Evolutionary conservation across 129 eudicot genomes (phyloP).

Genomic region (Solidago caesia): DNA sequence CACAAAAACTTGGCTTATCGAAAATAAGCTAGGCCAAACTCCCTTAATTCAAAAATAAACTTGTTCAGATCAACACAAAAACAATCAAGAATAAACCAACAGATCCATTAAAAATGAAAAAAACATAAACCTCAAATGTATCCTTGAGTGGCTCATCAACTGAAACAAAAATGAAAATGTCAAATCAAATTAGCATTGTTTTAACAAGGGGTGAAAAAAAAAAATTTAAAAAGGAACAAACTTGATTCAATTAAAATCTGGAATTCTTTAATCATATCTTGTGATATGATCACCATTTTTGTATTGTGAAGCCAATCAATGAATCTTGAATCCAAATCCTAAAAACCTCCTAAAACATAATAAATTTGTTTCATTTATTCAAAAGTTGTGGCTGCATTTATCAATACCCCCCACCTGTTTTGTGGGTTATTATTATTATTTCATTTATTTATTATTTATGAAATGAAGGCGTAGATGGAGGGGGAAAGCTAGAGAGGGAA

Average conservation of each 20-base stretch:
- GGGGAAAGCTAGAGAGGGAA: conserved; percentile 14
- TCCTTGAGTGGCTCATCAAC: conserved; percentile 79
- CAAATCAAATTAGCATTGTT: conserved; percentile 1
- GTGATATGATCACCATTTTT: conserved; percentile 60
- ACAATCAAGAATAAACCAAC: neutral
- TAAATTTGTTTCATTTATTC: neutral
- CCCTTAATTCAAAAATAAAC: neutral
- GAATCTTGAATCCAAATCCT: conserved; percentile 23
- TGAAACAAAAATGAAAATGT: conserved; percentile 38
- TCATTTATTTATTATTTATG: neutral
- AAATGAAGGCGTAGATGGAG: conserved; percentile 27
- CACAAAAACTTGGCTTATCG: too few relatives aligned
- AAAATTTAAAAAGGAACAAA: conserved; percentile 27
- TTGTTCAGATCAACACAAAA: conserved; percentile 20
- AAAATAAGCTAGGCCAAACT: too few relatives aligned
- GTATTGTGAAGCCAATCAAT: conserved; percentile 2
- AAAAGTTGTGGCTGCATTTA: conserved; percentile 10
- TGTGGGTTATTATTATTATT: neutral
- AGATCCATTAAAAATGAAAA: conserved; percentile 27
- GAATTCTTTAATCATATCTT: conserved; percentile 59
- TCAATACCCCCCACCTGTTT: conserved; percentile 18
- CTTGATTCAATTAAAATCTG: conserved; percentile 55
- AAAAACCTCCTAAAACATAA: conserved; percentile 10
- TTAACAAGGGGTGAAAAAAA: conserved; percentile 13
- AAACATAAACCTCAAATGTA: conserved; percentile 60